These are phyloP conservation scores for Alloteropsis semialata DNA, from an alignment of 176 grass and related monocot genomes.

Conservation along the genomic window DNA sequence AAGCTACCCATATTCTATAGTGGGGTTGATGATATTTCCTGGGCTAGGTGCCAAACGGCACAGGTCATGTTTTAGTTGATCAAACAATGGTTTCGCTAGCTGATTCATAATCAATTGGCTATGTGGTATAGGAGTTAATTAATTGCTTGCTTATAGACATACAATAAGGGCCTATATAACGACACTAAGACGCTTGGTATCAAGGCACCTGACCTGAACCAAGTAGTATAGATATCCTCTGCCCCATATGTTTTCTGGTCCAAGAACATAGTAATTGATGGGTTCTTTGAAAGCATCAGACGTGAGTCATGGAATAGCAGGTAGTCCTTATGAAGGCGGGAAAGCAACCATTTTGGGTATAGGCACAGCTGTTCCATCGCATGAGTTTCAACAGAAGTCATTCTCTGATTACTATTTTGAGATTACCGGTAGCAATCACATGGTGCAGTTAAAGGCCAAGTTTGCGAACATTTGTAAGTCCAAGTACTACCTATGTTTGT, in stretches of 20 bases:
- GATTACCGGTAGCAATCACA: background rate
- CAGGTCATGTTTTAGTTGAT: background rate
- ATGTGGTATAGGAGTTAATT: background rate
- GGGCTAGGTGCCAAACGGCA: background rate
- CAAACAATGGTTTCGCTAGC: background rate
- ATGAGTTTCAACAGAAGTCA: background rate
- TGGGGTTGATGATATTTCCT: background rate
- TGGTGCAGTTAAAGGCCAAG: conserved; percentile 11
- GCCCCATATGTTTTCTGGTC: background rate
- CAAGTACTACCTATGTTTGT: too few relatives aligned
- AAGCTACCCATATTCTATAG: background rate
- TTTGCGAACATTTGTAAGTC: conserved; percentile 15
- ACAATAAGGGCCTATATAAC: background rate
- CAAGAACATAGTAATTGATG: background rate
- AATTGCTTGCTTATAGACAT: too few relatives aligned
- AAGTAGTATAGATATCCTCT: background rate
- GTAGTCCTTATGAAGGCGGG: background rate
- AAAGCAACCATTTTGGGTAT: background rate
- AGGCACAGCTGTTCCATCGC: background rate
- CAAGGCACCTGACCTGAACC: background rate
- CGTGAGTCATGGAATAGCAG: background rate
- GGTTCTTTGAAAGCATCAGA: background rate
- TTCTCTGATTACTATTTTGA: conserved; percentile 22
- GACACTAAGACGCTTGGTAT: background rate
- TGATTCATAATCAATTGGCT: background rate